Conservation (phyloP, 768 basidiomycete genomes). For the Plicaturopsis crispa region DNA sequence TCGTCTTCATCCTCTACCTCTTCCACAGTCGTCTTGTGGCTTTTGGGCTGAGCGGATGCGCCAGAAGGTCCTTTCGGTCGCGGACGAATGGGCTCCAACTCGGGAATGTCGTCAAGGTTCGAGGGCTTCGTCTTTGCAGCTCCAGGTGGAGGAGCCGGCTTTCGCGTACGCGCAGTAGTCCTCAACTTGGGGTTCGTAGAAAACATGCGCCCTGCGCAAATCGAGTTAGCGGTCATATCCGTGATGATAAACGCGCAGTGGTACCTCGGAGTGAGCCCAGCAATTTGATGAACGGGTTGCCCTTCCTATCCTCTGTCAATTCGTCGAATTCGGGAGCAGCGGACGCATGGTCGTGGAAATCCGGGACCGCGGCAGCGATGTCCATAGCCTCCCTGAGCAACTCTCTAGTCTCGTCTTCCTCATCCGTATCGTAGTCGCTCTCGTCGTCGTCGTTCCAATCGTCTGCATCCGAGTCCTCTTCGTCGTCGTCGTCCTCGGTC, state of each 20-base stretch:
- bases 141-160: slow-evolving; percentile 25
- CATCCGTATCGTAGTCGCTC: slow-evolving; percentile 55
- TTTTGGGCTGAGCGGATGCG: slow-evolving; percentile 15
- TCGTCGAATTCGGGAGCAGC: slow-evolving; percentile 31
- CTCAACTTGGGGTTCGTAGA: slow-evolving; percentile 36
- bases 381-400: slow-evolving; percentile 70
- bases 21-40: slow-evolving; percentile 50
- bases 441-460: slow-evolving; percentile 31
- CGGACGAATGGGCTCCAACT: too few species aligned
- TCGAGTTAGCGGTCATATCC: neutral
- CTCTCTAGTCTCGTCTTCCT: slow-evolving; percentile 58
- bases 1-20: slow-evolving; percentile 70
- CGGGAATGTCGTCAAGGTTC: slow-evolving; percentile 1
- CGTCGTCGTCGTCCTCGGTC: slow-evolving; percentile 25
- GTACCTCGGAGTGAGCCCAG: slow-evolving; percentile 68
- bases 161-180: slow-evolving; percentile 24
- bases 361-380: slow-evolving; percentile 45
- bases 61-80: too few species aligned
- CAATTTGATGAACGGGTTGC: slow-evolving; percentile 74
- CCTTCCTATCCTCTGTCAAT: slow-evolving; percentile 44
- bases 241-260: slow-evolving; percentile 3
- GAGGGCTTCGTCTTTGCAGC: neutral
- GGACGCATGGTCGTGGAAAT: slow-evolving; percentile 45
- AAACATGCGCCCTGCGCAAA: slow-evolving; percentile 55
- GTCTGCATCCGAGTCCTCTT: slow-evolving; percentile 29